Conservation (phyloP, 768 basidiomycete species). For the Pholiota molesta region DNA sequence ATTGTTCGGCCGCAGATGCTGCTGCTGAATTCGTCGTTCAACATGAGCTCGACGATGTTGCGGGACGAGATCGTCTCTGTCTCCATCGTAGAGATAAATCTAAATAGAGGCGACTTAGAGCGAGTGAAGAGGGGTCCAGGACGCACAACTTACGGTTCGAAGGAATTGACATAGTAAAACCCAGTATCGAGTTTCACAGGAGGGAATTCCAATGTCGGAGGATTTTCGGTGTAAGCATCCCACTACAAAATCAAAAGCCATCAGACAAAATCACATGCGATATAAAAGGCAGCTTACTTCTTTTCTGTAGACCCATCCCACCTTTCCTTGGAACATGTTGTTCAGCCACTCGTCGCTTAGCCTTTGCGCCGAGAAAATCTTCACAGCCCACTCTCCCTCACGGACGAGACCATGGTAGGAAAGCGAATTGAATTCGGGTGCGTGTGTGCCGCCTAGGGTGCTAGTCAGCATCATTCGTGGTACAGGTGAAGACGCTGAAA, state of each 20-base stretch:
- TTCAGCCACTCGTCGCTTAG: slow-evolving; percentile 74
- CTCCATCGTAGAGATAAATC: slow-evolving; percentile 93
- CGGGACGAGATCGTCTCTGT: slow-evolving; percentile 85
- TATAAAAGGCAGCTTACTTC: slow-evolving; percentile 46
- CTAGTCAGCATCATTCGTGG: slow-evolving; percentile 79
- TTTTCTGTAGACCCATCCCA: slow-evolving; percentile 84
- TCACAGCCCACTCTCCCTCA: slow-evolving; percentile 72
- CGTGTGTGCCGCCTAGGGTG: slow-evolving; percentile 37
- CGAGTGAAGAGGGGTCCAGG: not conserved
- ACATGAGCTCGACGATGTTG: slow-evolving; percentile 79
- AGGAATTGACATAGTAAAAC: slow-evolving; percentile 89
- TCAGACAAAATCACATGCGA: not conserved
- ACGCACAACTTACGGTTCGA: slow-evolving; percentile 78
- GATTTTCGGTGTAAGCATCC: slow-evolving; percentile 79
- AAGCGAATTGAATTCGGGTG: slow-evolving; percentile 86
- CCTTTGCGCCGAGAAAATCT: slow-evolving; percentile 78
- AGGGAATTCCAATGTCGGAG: slow-evolving; percentile 69
- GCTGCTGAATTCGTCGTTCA: slow-evolving; percentile 71
- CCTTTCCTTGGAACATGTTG: slow-evolving; percentile 62
- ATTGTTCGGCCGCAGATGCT: slow-evolving; percentile 63
- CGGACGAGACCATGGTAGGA: slow-evolving; percentile 72
- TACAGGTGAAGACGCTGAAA: slow-evolving; percentile 42
- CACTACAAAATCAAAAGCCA: slow-evolving; percentile 45
- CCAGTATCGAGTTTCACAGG: slow-evolving; percentile 77
- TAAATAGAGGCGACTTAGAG: slow-evolving; percentile 27